Evolutionary conservation across 257 asterid species (phyloP).

Genomic region (Ilex asprella): DNA sequence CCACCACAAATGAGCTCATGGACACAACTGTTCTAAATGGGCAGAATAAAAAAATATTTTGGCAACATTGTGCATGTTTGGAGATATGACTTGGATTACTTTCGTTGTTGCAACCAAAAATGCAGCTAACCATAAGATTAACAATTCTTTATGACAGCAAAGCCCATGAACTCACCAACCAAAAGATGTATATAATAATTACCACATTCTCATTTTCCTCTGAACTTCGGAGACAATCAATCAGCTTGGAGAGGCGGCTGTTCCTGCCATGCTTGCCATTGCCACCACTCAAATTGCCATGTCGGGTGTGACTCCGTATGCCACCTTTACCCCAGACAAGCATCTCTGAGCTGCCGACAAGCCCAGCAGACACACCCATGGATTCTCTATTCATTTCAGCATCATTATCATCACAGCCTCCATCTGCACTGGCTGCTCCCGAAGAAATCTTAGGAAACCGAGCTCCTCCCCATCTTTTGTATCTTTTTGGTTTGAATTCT

Average conservation of each 20-base stretch:
- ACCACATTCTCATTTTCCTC: slow-evolving; percentile 57
- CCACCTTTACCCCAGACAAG: slow-evolving; percentile 96
- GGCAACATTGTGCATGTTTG: too few relatives aligned
- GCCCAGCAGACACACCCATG: slow-evolving; percentile 48
- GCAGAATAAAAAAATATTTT: neutral
- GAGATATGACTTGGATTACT: neutral
- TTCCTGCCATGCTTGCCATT: slow-evolving; percentile 45
- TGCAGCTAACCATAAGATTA: neutral
- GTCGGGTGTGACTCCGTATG: slow-evolving; percentile 67
- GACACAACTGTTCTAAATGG: neutral
- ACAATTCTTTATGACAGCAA: neutral
- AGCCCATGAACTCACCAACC: slow-evolving; percentile 4
- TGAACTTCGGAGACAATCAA: slow-evolving; percentile 53
- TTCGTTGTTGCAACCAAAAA: neutral
- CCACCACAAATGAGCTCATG: neutral
- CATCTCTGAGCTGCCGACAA: slow-evolving; percentile 55
- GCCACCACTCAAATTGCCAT: slow-evolving; percentile 52
- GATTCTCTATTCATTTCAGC: slow-evolving; percentile 56
- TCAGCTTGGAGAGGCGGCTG: slow-evolving; percentile 60
- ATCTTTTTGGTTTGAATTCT: slow-evolving; percentile 64
- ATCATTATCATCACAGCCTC: slow-evolving; percentile 55
- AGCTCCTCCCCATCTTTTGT: slow-evolving; percentile 58
- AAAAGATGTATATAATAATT: slow-evolving; percentile 3
- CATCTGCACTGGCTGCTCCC: slow-evolving; percentile 54
- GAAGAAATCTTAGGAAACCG: slow-evolving; percentile 48